Evolutionary conservation across 1,139 yeast species (phyloP).

Genomic region (Chernovozyma aurita): DNA sequence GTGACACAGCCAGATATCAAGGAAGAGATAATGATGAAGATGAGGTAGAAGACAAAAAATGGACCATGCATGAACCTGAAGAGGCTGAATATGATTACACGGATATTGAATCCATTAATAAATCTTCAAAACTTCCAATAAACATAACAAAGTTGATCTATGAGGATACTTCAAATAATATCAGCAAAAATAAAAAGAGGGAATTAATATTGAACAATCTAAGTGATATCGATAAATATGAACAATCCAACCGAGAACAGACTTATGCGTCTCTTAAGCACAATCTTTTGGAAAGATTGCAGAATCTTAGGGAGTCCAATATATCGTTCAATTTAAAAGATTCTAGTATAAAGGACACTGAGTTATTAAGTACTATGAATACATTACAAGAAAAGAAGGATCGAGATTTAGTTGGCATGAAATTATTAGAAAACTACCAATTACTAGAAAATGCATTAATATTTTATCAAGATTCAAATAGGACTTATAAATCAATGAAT

Average conservation of each 20-base stretch:
- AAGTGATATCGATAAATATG: conserved; percentile 12
- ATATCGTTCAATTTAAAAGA: conserved; percentile 19
- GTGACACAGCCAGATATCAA: conserved; percentile 2
- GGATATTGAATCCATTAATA: background rate
- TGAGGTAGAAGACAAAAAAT: background rate
- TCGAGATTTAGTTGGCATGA: conserved; percentile 31
- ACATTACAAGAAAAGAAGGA: conserved; percentile 24
- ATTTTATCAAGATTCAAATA: conserved; percentile 39
- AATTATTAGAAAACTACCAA: conserved; percentile 32
- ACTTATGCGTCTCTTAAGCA: conserved; percentile 20
- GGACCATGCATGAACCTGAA: background rate
- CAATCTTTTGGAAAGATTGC: conserved; percentile 22
- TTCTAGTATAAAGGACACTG: conserved; percentile 24
- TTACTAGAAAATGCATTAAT: conserved; percentile 27
- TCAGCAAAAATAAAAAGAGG: conserved; percentile 22
- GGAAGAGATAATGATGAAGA: background rate
- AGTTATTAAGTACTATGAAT: conserved; percentile 17
- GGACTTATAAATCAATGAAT: conserved; percentile 31
- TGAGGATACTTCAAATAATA: background rate
- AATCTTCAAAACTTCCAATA: conserved; percentile 1
- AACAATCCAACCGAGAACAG: conserved; percentile 14
- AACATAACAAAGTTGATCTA: background rate
- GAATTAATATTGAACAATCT: conserved; percentile 14
- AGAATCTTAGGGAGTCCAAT: conserved; percentile 22
- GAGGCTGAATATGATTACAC: background rate